Conservation (phyloP, 768 basidiomycete genomes). For the Tephrocybe sp. region DNA sequence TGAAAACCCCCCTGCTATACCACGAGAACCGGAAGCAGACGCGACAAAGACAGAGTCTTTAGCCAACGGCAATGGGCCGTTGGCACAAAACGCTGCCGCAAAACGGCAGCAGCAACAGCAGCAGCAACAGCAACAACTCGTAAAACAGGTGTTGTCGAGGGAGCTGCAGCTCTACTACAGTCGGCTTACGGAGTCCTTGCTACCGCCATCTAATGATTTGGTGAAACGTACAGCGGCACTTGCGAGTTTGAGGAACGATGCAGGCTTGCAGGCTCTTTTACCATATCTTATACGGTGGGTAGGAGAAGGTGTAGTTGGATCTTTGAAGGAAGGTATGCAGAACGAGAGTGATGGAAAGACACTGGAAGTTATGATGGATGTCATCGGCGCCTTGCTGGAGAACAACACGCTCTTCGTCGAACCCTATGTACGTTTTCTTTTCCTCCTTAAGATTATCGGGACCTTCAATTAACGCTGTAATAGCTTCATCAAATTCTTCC, state of each 20-base stretch:
- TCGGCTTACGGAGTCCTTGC: slow-evolving; percentile 79
- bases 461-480: background rate
- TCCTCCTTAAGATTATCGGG: background rate
- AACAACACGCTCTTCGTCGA: slow-evolving; percentile 91
- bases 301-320: slow-evolving; percentile 77
- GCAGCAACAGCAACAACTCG: slow-evolving; percentile 68
- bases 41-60: slow-evolving; percentile 30
- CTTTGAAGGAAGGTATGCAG: slow-evolving; percentile 54
- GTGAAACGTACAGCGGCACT: slow-evolving; percentile 85
- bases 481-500: slow-evolving; percentile 96
- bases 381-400: slow-evolving; percentile 78
- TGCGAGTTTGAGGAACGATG: slow-evolving; percentile 84
- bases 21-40: slow-evolving; percentile 25
- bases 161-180: slow-evolving; percentile 95
- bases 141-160: slow-evolving; percentile 88
- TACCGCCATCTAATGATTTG: slow-evolving; percentile 66
- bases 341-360: slow-evolving; percentile 65
- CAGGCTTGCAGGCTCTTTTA: slow-evolving; percentile 85
- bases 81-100: slow-evolving; percentile 22
- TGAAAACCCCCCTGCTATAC: slow-evolving; percentile 22
- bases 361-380: slow-evolving; percentile 81
- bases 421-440: slow-evolving; percentile 75
- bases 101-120: slow-evolving; percentile 43
- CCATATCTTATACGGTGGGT: slow-evolving; percentile 96
- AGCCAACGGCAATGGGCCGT: slow-evolving; percentile 16